Evolutionary conservation across 202 grass and related monocot genomes (phyloP).

Genomic region (Setaria viridis): DNA sequence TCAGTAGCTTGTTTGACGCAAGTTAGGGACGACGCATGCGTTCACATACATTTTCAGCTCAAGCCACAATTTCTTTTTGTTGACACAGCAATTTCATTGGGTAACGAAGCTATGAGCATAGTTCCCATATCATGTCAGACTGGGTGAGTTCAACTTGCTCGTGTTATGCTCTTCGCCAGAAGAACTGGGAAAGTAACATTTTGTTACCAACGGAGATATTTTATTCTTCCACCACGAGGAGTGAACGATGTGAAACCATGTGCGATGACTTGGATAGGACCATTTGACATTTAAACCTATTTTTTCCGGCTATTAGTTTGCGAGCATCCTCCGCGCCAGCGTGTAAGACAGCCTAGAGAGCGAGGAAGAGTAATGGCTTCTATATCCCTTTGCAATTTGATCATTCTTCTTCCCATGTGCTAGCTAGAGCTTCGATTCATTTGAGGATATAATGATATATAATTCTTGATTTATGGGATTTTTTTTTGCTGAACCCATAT

Average conservation of each 20-base stretch:
- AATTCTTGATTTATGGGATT: neutral
- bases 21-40: neutral
- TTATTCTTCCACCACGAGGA: neutral
- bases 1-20: conserved; percentile 11
- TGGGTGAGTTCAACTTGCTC: neutral
- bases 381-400: neutral
- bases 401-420: neutral
- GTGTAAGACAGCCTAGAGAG: neutral
- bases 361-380: neutral
- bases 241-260: conserved; percentile 13
- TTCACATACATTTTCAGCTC: neutral
- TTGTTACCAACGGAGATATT: neutral
- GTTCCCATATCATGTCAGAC: neutral
- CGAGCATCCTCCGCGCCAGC: no score
- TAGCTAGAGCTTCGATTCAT: neutral
- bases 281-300: neutral
- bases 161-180: neutral
- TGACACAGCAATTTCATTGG: neutral
- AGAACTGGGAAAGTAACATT: neutral
- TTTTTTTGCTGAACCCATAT: no score
- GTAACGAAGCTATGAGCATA: neutral
- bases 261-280: neutral
- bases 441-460: neutral
- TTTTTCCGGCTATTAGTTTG: neutral
- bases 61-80: neutral